Evolutionary conservation across 352 stramenopile species (phyloP), one percentile per base, ranked within the genome.

Genomic region (Globisporangium perplexum): DNA sequence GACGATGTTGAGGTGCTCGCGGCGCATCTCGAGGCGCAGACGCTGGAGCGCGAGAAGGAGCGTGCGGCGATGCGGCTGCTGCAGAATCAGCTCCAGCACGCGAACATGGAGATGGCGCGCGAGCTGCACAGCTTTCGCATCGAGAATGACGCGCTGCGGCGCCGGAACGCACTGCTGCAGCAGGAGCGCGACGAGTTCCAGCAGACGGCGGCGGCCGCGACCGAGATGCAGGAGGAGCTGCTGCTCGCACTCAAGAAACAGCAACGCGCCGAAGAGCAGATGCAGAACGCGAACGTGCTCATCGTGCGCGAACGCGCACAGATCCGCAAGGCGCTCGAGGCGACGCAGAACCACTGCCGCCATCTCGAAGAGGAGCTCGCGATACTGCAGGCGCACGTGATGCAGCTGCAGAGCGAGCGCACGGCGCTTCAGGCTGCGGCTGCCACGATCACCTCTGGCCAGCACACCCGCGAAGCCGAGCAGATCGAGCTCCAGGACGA

Each of bases 1-100:
- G 64, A 75, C 44, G 74, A 88, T 53, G 47, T 88, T 1, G 66
- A 82, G 36, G 69, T 86, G 26, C 62, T 88, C 11, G 77, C 67
- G 14, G 61, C 66, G 7, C 77, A 88, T 35, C 53, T 85, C 44
- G 71, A 88, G 44, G 57, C 62, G 20, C 72, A 83, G 35, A 67
- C 66, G 22, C 55, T 50, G 44, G 49, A 51, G 28, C 50, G 62
- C 18, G 33, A 72, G 41, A 51, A 48, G 33, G 68, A 81, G 36
- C 66, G 60, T 11, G 65, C 15, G 0, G 50, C 38, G 24, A 55
- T 55, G 50, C 41, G 50, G 1, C 28, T 47, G 22, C 26, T 54
- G 23, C 28, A 67, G 24, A 60, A 50, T 4, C 51, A 80, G 30
- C 31, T 56, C 23, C 55, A 50, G 28, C 38, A 43, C 7, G 44